phyloP scores from a whole-genome alignment of 495 filamentous ascomycete species.

The Aspergillus coremiiformis region DNA sequence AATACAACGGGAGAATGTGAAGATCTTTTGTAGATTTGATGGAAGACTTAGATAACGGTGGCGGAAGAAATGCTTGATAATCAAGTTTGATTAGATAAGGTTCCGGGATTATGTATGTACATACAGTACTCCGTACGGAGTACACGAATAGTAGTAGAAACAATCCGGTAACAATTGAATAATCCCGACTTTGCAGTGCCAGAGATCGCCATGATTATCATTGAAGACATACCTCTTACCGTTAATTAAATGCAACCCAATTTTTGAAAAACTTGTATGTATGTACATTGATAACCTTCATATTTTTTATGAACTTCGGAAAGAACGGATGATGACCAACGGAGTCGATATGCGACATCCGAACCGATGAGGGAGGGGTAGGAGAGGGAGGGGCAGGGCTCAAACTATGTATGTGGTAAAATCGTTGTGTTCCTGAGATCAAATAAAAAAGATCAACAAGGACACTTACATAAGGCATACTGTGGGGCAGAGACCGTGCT shows the following conservation, averaged over 20 bases:
- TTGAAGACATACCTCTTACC: too few species aligned
- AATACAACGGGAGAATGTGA: not conserved
- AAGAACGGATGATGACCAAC: not conserved
- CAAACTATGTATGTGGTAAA: not conserved
- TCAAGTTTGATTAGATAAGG: constrained; percentile 5
- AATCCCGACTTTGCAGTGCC: constrained; percentile 19
- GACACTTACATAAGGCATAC: too few species aligned
- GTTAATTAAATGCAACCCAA: too few species aligned
- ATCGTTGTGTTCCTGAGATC: not conserved
- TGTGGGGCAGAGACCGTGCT: too few species aligned
- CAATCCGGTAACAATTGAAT: constrained; percentile 26
- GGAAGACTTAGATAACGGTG: constrained; percentile 15
- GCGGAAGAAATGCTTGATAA: constrained; percentile 39
- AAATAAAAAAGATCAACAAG: too few species aligned
- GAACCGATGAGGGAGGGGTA: too few species aligned
- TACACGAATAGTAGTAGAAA: too few species aligned
- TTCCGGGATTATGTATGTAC: constrained; percentile 30
- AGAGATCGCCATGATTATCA: constrained; percentile 15
- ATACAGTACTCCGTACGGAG: too few species aligned
- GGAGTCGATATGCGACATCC: not conserved
- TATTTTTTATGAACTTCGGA: not conserved
- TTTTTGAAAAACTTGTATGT: too few species aligned
- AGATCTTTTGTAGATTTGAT: not conserved
- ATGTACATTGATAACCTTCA: too few species aligned
- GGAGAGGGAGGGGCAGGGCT: too few species aligned